Percentiles rank a stretch among this genome's conserved stretches.
Evolutionary conservation across 2,329 filamentous ascomycete genomes (phyloP).

Genomic region (Alternaria sp.): DNA sequence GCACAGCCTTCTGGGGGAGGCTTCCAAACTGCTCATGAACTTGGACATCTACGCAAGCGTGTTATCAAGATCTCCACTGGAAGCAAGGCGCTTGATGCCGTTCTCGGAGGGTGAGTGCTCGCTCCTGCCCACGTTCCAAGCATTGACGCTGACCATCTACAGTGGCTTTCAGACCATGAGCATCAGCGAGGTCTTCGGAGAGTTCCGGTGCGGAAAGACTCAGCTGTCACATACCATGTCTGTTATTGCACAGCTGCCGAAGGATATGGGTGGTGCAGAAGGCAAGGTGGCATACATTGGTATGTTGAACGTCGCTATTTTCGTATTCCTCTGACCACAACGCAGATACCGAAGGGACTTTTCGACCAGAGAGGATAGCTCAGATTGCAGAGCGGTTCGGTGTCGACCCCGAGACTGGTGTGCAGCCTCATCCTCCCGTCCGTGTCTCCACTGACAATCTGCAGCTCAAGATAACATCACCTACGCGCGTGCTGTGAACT

Average conservation of each 20-base stretch:
- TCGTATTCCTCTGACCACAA: slow-evolving; percentile 14
- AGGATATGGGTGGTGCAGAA: slow-evolving; percentile 70
- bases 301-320: slow-evolving; percentile 30
- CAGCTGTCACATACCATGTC: slow-evolving; percentile 74
- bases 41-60: slow-evolving; percentile 68
- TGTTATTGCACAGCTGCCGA: slow-evolving; percentile 67
- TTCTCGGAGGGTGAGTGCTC: slow-evolving; percentile 65
- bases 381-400: slow-evolving; percentile 74
- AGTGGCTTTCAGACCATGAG: slow-evolving; percentile 75
- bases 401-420: slow-evolving; percentile 51
- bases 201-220: slow-evolving; percentile 73
- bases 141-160: slow-evolving; percentile 19
- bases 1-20: slow-evolving; percentile 64
- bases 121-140: not conserved
- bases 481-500: slow-evolving; percentile 70
- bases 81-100: slow-evolving; percentile 72
- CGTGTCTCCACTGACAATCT: slow-evolving; percentile 61
- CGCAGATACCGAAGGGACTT: slow-evolving; percentile 57
- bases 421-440: not conserved
- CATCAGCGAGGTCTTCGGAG: slow-evolving; percentile 70
- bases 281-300: slow-evolving; percentile 75
- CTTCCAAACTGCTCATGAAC: slow-evolving; percentile 72
- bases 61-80: slow-evolving; percentile 73
- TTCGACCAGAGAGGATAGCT: slow-evolving; percentile 70
- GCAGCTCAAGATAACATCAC: slow-evolving; percentile 72